Base-by-base conservation (phyloP, 1,139 yeast genomes). In the Geotrichum aggregatum region DNA sequence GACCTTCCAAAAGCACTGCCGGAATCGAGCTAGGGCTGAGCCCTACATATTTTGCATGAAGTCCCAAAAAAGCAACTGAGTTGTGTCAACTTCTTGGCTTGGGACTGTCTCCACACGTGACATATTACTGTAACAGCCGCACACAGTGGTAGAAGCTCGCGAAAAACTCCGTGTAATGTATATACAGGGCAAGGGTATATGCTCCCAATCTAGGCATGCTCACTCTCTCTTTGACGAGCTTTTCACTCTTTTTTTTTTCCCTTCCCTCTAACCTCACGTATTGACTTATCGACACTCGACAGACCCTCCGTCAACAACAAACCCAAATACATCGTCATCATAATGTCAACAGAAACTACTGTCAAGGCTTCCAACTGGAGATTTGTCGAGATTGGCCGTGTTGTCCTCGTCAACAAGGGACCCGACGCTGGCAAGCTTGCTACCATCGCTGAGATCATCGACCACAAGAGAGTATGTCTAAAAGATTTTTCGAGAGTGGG, bases 351-450 rank as follows among this genome's bases (percentile, higher is more conserved):
- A 67, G 79, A 78, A 71, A 73, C 95, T 75, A 79, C 86, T 74
- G 94, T 91, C 77, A 86, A 87, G 82, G 87, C 95, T 76, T 82
- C 95, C 77, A 87, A 87, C 91, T 91, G 97, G 98, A 88, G 97
- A 86, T 84, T 82, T 75, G 98, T 94, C 76, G 96, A 92, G 83
- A 87, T 91, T 73, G 99, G 99, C 76, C 96, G 98, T 82, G 88
- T 94, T 74, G 96, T 91, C 77, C 85, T 91, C 74, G 75, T 92
- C 75, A 77, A 82, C 83, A 79, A 82, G 79, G 84, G 85, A 62
- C 72, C 73, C 62, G 71, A 69, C 66, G 73, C 80, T 61, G 87
- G 87, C 71, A 85, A 87, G 78, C 80, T 91, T 73, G 98, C 97
- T 71, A 79, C 95, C 74, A 83, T 91, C 71, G 96, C 89, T 71